Evolutionary conservation across 371 early-diverging fungal genomes (phyloP), one percentile per base, ranked within the genome.

Genomic region (Mortierella sp.): DNA sequence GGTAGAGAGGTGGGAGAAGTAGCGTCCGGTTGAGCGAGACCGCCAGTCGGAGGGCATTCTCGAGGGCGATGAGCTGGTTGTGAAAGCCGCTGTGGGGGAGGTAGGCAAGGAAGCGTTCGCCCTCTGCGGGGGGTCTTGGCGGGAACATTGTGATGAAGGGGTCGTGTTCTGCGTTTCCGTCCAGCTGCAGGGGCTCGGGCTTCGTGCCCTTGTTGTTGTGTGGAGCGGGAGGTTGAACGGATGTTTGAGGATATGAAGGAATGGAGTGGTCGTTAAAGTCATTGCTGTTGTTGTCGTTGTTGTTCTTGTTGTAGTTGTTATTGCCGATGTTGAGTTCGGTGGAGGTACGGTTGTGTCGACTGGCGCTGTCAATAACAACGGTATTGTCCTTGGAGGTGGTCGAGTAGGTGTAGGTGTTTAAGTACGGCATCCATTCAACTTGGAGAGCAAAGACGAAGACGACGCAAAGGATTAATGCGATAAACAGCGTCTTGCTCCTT

Each of bases 41-140:
- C 2, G 92, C 88, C 29, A 92, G 71, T 29, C 88, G 68, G 37
- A 92, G 75, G 1, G 91, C 90, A 69, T 91, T 92, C 64, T 88
- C 86, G 43, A 91, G 79, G 31, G 89, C 83, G 24, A 90, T 89
- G 24, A 90, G 84, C 64, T 92, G 92, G 69, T 92, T 92, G 48
- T 91, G 90, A 70, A 91, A 88, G 5, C 92, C 92, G 31, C 90
- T 90, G 66, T 92, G 92, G 16, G 91, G 91, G 41, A 89, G 64
- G 76, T 87, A 92, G n/a, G 87, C 81, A 2, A 92, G 64, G 53
- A 85, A 92, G 39, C 85, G 85, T 50, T 84, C 85, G 2, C 68
- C 74, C 31, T 79, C 76, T 16, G 19, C 41, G 0, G 77, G 77
- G 14, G 73, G 73, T n/a, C 81, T 64, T 41, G 61, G 65, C 13